Base-by-base conservation (phyloP, 2,329 filamentous ascomycete genomes). In the Exophiala sp. region DNA sequence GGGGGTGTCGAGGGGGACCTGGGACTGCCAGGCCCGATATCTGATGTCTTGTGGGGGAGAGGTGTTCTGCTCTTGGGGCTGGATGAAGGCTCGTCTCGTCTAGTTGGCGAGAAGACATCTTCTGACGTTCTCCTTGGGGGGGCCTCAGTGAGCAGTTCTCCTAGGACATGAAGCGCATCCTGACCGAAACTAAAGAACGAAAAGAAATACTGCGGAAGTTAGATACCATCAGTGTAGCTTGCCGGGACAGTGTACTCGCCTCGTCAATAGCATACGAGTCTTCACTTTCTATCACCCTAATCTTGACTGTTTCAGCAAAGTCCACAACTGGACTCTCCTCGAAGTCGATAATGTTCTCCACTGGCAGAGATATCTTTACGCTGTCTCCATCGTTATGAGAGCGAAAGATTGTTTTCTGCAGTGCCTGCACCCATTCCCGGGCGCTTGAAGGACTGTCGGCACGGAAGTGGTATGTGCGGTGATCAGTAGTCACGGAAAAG, bases 381-480 rank as follows among this genome's bases (percentile, higher is more conserved):
- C 90, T 95, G 64, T 96, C 90, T 8, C 93, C 91, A 56, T 96
- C 91, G 63, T 97, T 97, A 69, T 94, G 90, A 9, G 89, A 91
- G 43, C 90, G 80, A 64, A 97, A 97, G 50, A 97, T 96, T 60
- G 95, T 90, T 52, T 93, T 86, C 64, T 96, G 91, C 21, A 98
- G 73, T 46, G 86, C 82, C 68, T 93, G 93, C 39, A 96, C 90
- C 93, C 93, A 98, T 72, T 97, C 93, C 66, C 88, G 93, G 9
- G 93, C 93, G 64, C 87, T 95, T 2, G 83, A 78, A 1, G 80
- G 76, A 64, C 88, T 96, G 65, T 98, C 93, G 30, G 91, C 93
- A 62, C 81, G 82, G 72, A 97, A 94, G 62, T 88, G 79, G 68
- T 93, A 95, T 1, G 81, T 89, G 47, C 88, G 79, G 55, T 90